Conservation (phyloP, 1,284 basidiomycete species). For the Leccinum solheimii region DNA sequence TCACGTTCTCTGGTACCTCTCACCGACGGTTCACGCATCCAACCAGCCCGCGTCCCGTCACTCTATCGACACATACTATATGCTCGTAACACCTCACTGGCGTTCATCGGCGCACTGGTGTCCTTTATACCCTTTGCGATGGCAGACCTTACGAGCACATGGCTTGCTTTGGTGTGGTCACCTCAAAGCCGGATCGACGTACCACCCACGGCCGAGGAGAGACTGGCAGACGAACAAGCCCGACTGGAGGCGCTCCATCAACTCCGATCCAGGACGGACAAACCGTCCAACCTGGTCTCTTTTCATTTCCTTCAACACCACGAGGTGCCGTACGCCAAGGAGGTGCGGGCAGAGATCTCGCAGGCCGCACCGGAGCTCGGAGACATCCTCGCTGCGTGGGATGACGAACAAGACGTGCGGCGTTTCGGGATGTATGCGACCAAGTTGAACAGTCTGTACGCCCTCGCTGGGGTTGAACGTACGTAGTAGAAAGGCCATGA, state of each 20-base stretch:
- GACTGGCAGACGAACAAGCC: conserved; percentile 39
- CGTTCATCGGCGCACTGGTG: conserved; percentile 43
- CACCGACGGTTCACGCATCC: conserved; percentile 17
- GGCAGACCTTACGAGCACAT: conserved; percentile 45
- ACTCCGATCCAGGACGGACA: conserved; percentile 29
- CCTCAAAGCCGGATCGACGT: conserved; percentile 23
- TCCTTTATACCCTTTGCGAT: conserved; percentile 46
- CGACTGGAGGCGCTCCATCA: conserved; percentile 32
- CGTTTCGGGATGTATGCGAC: conserved; percentile 41
- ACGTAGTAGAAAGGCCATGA: not conserved
- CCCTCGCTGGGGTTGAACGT: conserved; percentile 3
- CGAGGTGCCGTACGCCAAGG: conserved; percentile 41
- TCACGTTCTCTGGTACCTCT: conserved; percentile 18
- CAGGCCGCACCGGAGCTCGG: conserved; percentile 33
- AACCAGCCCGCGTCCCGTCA: conserved; percentile 40
- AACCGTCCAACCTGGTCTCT: conserved; percentile 40
- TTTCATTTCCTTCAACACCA: conserved; percentile 39
- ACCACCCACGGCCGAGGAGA: conserved; percentile 31
- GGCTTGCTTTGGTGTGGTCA: conserved; percentile 43
- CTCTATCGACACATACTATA: conserved; percentile 48
- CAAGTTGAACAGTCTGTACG: conserved; percentile 39
- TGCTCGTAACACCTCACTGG: conserved; percentile 44
- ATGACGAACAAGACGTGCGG: conserved; percentile 35
- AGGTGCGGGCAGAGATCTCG: conserved; percentile 36
- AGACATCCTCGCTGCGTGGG: conserved; percentile 40